Conservation (phyloP, 208 protist species). For the Herpetomonas samuelpessoai region DNA sequence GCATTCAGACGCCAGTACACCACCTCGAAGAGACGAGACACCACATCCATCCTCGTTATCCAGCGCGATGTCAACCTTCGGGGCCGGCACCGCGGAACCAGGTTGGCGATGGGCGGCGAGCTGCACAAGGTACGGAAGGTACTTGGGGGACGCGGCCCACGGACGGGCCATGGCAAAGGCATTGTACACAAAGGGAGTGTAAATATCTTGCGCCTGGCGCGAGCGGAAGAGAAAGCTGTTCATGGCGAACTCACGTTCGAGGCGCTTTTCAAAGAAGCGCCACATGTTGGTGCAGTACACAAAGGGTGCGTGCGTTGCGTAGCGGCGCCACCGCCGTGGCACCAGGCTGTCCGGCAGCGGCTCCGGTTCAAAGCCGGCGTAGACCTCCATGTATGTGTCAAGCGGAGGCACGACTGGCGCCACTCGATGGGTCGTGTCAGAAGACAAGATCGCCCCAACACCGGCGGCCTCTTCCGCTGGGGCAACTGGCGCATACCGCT, state of each 20-base stretch:
- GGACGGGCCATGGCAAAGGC: constrained; percentile 59
- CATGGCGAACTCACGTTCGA: constrained; percentile 35
- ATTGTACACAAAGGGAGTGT: constrained; percentile 63
- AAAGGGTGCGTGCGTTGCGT: constrained; percentile 59
- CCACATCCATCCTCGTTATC: constrained; percentile 61
- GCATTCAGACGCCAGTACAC: constrained; percentile 5
- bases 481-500: not conserved
- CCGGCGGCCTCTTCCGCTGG: not conserved
- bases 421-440: not conserved
- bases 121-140: constrained; percentile 29
- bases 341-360: not conserved
- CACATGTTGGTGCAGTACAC: constrained; percentile 64
- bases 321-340: constrained; percentile 25
- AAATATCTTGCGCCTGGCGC: constrained; percentile 30
- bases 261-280: constrained; percentile 32
- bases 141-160: constrained; percentile 49
- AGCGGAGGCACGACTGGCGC: not conserved
- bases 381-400: not conserved
- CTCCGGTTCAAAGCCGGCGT: not conserved
- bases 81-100: not conserved
- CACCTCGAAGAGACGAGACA: constrained; percentile 24
- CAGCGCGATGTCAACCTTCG: constrained; percentile 22
- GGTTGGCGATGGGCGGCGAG: constrained; percentile 1
- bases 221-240: constrained; percentile 19
- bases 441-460: not conserved